phyloP scores from a whole-genome alignment of 2,329 filamentous ascomycete species.

The Diplodia scrobiculata region DNA sequence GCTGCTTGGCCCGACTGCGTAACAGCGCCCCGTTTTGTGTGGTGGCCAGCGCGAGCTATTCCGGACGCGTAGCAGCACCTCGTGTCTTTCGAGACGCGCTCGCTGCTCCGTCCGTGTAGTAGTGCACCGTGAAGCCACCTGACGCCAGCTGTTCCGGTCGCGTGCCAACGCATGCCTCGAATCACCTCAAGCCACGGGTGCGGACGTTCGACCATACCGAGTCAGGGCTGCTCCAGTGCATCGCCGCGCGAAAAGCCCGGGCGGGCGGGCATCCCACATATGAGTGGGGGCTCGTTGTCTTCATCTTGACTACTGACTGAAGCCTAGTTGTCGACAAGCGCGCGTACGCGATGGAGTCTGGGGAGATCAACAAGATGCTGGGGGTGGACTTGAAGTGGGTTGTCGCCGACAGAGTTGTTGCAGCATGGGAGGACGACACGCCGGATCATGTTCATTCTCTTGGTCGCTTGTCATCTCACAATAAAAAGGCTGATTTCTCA shows the following conservation, averaged over 20 bases:
- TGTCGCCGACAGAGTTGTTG: conserved; percentile 7
- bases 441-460: conserved; percentile 9
- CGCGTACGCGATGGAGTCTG: neutral
- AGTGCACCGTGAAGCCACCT: neutral
- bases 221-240: conserved; percentile 19
- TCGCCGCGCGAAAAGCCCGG: conserved; percentile 19
- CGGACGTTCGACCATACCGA: neutral
- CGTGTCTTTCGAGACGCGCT: neutral
- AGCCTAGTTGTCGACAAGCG: neutral
- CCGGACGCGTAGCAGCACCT: conserved; percentile 1
- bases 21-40: conserved; percentile 7
- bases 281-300: conserved; percentile 4
- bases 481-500: conserved; percentile 25
- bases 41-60: neutral
- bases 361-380: conserved; percentile 11
- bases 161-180: neutral
- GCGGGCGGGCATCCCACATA: conserved; percentile 17
- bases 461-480: conserved; percentile 23
- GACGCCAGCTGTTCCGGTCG: conserved; percentile 2
- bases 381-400: neutral
- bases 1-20: conserved; percentile 10
- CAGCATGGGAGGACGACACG: conserved; percentile 8
- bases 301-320: conserved; percentile 7
- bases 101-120: conserved; percentile 2
- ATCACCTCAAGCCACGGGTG: neutral